Base-by-base conservation (phyloP, 805 yeast species). In the Saturnispora galanensis region DNA sequence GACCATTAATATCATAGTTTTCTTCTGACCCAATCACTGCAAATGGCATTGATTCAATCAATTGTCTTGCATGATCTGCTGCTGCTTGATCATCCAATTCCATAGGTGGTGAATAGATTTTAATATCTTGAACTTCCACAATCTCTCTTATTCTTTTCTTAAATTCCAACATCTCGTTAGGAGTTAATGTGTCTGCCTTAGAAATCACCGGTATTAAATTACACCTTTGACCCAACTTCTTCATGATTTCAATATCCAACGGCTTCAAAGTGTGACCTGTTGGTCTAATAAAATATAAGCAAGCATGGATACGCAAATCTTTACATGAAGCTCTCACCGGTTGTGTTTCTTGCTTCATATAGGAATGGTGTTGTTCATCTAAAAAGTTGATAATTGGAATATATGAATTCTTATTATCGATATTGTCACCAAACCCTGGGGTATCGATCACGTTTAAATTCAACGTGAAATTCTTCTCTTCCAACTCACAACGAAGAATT, bases 381-480 rank as follows among this genome's bases (percentile, higher is more conserved):
- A 89, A 78, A 63, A 86, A 89, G 62, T 86, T 95, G 49, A 84
- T 71, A 54, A 87, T 75, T 33, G 96, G 87, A 48, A 80, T 81
- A 94, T 95, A 87, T 38, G 93, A 73, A 60, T 83, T 81, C 56
- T 73, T 74, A 66, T 88, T 89, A 68, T 88, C 83, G 52, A 87
- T 83, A 61, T 82, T 84, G 60, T 86, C 94, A 49, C 96, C 97
- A 61, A 87, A 86, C 1, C 96, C 96, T 8, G 96, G 96, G 2
- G 96, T 86, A 64, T 88, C 96, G 55, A 89, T 79, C 46, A 89
- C 73, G 53, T 87, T 87, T 51, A 89, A 74, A 50, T 82, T 74
- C 53, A 85, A 73, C 52, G 71, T 73, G 65, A 89, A 84, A 59
- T 83, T 85, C 63, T 84, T 81, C 60, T 89, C 97, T 60, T 81